phyloP scores from a whole-genome alignment of 306 rosid species.

The Quercus berberidifolia region DNA sequence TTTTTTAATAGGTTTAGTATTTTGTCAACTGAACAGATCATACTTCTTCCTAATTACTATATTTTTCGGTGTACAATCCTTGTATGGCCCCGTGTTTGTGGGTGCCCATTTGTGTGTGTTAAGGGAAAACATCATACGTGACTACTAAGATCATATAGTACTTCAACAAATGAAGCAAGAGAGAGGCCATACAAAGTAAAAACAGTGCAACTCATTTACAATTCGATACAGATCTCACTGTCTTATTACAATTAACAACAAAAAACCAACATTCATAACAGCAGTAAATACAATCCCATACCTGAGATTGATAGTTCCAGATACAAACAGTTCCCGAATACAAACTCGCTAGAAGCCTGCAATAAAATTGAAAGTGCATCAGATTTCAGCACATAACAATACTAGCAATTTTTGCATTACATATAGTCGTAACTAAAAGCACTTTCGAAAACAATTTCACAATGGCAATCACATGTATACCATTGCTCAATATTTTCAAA shows the following conservation, averaged over 20 bases:
- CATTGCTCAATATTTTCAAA: background rate
- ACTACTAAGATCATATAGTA: background rate
- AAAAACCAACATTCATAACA: background rate
- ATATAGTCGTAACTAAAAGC: background rate
- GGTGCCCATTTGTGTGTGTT: background rate
- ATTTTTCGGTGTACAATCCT: background rate
- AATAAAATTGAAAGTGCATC: slow-evolving; percentile 20
- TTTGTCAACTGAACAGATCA: background rate
- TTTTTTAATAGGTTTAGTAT: background rate
- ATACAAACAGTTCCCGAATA: slow-evolving; percentile 96
- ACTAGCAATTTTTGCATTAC: background rate
- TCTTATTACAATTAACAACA: background rate
- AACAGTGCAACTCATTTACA: background rate
- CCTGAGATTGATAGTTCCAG: slow-evolving; percentile 99
- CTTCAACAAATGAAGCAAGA: background rate
- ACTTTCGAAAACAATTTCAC: background rate
- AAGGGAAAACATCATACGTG: background rate
- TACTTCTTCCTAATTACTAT: background rate
- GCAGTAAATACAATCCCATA: slow-evolving; percentile 19
- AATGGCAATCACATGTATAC: background rate
- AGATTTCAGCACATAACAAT: slow-evolving; percentile 18
- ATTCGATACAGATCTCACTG: background rate
- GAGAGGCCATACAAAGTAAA: background rate
- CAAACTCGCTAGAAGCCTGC: slow-evolving; percentile 97
- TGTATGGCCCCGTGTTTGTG: background rate